phyloP scores from a whole-genome alignment of 352 stramenopile genomes.

The Globisporangium uncinulatum region DNA sequence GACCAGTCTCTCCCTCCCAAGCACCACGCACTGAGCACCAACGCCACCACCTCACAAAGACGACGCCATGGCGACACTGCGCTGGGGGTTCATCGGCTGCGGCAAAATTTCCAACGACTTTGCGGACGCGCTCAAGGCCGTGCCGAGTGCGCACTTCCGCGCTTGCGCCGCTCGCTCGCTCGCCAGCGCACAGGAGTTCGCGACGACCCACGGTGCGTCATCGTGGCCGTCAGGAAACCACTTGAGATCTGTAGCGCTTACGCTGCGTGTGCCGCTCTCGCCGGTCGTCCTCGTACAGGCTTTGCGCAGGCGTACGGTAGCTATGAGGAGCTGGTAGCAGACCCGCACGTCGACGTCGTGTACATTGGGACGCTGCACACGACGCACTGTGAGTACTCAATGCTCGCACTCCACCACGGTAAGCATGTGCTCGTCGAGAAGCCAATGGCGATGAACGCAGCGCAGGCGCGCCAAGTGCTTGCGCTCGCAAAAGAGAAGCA shows the following conservation, averaged over 20 bases:
- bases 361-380: slow-evolving; percentile 87
- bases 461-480: slow-evolving; percentile 64
- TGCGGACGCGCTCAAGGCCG: slow-evolving; percentile 27
- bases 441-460: slow-evolving; percentile 74
- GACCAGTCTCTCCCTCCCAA: background rate
- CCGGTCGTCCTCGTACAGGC: slow-evolving; percentile 9
- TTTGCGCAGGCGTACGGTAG: slow-evolving; percentile 60
- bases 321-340: slow-evolving; percentile 73
- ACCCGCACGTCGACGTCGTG: slow-evolving; percentile 79
- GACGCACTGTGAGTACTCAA: slow-evolving; percentile 61
- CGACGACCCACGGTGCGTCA: slow-evolving; percentile 18
- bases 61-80: slow-evolving; percentile 10
- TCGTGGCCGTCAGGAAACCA: background rate
- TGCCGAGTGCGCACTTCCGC: slow-evolving; percentile 21
- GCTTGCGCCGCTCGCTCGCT: slow-evolving; percentile 43
- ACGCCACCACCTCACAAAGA: background rate
- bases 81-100: slow-evolving; percentile 48
- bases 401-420: slow-evolving; percentile 54
- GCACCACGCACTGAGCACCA: background rate
- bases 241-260: no score
- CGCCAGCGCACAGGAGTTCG: slow-evolving; percentile 28
- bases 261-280: no score
- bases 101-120: slow-evolving; percentile 51
- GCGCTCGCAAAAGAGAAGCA: slow-evolving; percentile 41
- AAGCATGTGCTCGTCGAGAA: slow-evolving; percentile 91